phyloP scores from a whole-genome alignment of 768 basidiomycete species.

The Dioszegia hungarica region DNA sequence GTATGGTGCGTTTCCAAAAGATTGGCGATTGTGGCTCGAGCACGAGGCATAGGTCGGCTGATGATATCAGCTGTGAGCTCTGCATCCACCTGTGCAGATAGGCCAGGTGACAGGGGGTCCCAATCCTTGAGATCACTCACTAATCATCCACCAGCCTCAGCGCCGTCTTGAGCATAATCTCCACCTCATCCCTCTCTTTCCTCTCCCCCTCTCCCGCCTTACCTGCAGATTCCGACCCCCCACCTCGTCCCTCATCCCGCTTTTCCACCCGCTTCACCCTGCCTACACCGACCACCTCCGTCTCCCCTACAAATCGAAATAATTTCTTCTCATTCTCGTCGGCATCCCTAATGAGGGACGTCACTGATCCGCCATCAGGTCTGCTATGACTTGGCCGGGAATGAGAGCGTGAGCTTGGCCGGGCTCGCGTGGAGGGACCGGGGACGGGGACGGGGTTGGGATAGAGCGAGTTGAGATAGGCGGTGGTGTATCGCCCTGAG shows the following conservation, averaged over 20 bases:
- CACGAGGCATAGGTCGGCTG: conserved; percentile 46
- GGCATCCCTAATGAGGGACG: conserved; percentile 41
- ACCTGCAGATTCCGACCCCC: neutral
- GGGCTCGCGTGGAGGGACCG: neutral
- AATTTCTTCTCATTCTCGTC: conserved; percentile 33
- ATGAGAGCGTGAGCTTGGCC: neutral
- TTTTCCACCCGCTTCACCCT: conserved; percentile 43
- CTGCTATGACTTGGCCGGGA: neutral
- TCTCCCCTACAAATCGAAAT: conserved; percentile 45
- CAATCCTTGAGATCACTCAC: conserved; percentile 29
- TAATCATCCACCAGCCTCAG: conserved; percentile 46
- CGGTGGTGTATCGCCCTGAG: conserved; percentile 30
- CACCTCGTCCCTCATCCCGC: conserved; percentile 34
- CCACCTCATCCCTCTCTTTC: conserved; percentile 24
- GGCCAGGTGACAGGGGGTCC: neutral
- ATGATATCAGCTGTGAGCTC: neutral
- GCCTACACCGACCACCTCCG: conserved; percentile 8
- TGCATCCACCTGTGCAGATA: too few species aligned
- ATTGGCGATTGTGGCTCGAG: conserved; percentile 37
- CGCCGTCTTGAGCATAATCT: conserved; percentile 36
- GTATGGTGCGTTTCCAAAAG: conserved; percentile 35
- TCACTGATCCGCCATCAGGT: conserved; percentile 15
- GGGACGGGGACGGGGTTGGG: conserved; percentile 2
- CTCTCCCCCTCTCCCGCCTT: neutral
- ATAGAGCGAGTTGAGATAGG: conserved; percentile 20